Evolutionary conservation across 2,329 filamentous ascomycete species (phyloP), one percentile per base, ranked within the genome.

Genomic region (Trichoderma simmonsii): DNA sequence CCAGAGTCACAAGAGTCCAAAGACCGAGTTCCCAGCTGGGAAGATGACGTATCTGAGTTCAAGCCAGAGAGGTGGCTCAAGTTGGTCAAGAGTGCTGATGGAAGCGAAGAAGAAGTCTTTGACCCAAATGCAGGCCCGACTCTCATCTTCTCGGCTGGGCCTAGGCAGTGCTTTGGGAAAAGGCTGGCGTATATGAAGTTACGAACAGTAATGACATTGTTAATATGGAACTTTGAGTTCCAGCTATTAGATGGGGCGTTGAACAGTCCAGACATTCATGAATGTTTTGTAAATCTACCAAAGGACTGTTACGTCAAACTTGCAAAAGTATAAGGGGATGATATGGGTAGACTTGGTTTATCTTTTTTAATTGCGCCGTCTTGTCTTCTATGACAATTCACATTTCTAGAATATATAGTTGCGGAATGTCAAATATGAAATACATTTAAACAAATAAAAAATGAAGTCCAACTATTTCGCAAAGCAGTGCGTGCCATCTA

Each of bases 221-320:
- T 83, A 48, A 75, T 81, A 12, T 84, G 82, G 83, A 78, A 80
- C 61, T 83, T 84, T 73, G 76, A 81, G 71, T 75, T 79, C 72
- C 72, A 73, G 62, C 57, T 67, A 24, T 30, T 77, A 62, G 70
- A 71, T 24, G 62, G 71, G 54, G 24, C 71, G 21, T 69, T 78
- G 39, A 73, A 76, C 9, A 68, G 64, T 1, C 71, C 74, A 54
- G 77, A 76, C 3, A 73, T 76, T 12, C 51, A 71, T 15, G 76
- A 78, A 66, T 75, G 65, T 30, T 54, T 80, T 24, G 71, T 79
- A 28, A 80, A 78, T 43, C 67, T 76, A 6, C 78, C 78, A 6
- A 76, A 73, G 62, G 56, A 76, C 36, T 78, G 77, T n/a, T 78
- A 78, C 30, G 75, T 77, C 26, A 79, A 76, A 61, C 69, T 80